A percentile compares a stretch with the other conserved stretches of the same genome.
phyloP scores from a whole-genome alignment of 2,329 filamentous ascomycete genomes.

The Aspergillus hortae region DNA sequence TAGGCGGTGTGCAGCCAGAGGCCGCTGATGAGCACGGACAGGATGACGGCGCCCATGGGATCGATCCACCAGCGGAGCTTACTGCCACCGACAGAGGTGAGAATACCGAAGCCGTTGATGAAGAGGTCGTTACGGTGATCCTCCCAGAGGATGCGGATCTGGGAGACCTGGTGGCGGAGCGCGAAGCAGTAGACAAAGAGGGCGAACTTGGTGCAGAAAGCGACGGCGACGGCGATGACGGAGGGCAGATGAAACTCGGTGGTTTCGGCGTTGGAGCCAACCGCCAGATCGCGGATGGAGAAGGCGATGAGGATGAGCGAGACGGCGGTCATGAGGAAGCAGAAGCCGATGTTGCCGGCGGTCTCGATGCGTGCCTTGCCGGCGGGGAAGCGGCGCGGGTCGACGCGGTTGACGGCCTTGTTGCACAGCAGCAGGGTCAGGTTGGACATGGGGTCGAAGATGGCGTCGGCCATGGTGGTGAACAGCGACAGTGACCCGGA shows the following conservation, averaged over 20 bases:
- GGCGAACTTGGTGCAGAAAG: constrained; percentile 76
- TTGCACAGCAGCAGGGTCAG: constrained; percentile 81
- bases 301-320: constrained; percentile 91
- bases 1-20: constrained; percentile 87
- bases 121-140: constrained; percentile 97
- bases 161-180: constrained; percentile 83
- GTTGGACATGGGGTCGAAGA: constrained; percentile 91
- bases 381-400: constrained; percentile 80
- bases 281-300: constrained; percentile 67
- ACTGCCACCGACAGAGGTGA: constrained; percentile 85
- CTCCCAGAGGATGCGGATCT: constrained; percentile 90
- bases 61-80: constrained; percentile 95
- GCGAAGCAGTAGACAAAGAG: constrained; percentile 93
- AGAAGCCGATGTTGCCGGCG: constrained; percentile 92
- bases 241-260: constrained; percentile 75
- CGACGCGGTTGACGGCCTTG: constrained; percentile 82
- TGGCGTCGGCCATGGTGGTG: constrained; percentile 92
- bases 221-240: constrained; percentile 77
- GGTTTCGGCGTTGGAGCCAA: constrained; percentile 45
- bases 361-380: constrained; percentile 94
- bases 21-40: constrained; percentile 72
- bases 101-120: constrained; percentile 88
- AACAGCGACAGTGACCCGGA: constrained; percentile 93
- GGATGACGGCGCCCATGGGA: constrained; percentile 80
- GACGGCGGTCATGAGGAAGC: constrained; percentile 91